Percentiles rank a stretch among this genome's conserved stretches.
Conservation (phyloP, 306 rosid genomes). For the Fragaria ananassa region DNA sequence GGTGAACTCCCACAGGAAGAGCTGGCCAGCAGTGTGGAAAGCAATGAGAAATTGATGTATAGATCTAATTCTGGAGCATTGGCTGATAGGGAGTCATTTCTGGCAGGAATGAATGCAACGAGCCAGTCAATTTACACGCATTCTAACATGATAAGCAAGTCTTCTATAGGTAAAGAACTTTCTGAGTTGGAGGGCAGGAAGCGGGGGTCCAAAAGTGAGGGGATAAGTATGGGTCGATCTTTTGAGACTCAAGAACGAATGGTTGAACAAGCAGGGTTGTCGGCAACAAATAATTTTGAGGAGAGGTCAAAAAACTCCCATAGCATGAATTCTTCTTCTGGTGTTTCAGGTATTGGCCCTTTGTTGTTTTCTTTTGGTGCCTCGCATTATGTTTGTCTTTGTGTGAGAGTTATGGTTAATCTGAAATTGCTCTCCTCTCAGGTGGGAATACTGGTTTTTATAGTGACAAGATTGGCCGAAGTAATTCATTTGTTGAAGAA, state of each 20-base stretch:
- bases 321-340: constrained; percentile 39
- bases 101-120: constrained; percentile 29
- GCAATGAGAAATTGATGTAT: constrained; percentile 34
- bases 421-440: constrained; percentile 1
- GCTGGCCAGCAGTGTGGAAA: constrained; percentile 25
- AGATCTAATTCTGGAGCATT: constrained; percentile 32
- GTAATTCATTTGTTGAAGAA: constrained; percentile 40
- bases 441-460: constrained; percentile 37
- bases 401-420: not conserved
- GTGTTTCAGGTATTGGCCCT: constrained; percentile 28
- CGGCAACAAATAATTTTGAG: constrained; percentile 30
- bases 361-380: not conserved
- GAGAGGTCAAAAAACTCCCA: constrained; percentile 34
- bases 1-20: constrained; percentile 34
- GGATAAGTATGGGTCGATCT: constrained; percentile 27
- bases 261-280: constrained; percentile 38
- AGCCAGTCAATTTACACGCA: constrained; percentile 28
- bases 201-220: constrained; percentile 31
- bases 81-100: constrained; percentile 29
- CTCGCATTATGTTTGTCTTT: not conserved
- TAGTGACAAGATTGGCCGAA: constrained; percentile 28
- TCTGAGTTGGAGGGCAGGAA: constrained; percentile 33
- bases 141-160: constrained; percentile 27
- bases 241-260: constrained; percentile 40
- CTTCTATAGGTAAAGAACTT: constrained; percentile 33